Evolutionary conservation across 495 filamentous ascomycete species (phyloP).

Genomic region (Tuber calosporum): DNA sequence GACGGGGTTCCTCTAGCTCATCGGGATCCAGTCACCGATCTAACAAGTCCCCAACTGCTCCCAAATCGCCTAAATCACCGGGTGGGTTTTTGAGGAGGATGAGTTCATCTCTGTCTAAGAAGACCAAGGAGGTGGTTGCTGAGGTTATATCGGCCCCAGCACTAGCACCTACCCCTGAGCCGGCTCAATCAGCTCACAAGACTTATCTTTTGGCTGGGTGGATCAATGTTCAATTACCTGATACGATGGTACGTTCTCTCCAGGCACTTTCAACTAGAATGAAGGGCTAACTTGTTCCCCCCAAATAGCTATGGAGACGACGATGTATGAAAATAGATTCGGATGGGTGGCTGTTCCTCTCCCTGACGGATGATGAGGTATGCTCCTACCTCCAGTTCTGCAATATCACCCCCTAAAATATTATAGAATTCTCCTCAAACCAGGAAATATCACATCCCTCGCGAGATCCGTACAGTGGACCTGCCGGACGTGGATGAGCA

Average conservation of each 20-base stretch:
- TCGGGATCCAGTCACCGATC: conserved; percentile 19
- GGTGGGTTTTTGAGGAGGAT: conserved; percentile 35
- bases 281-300: neutral
- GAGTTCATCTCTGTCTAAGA: conserved; percentile 29
- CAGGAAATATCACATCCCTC: conserved; percentile 36
- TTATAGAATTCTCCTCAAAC: conserved; percentile 37
- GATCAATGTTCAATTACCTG: conserved; percentile 42
- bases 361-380: conserved; percentile 40
- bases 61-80: conserved; percentile 34
- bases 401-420: conserved; percentile 14
- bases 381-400: neutral
- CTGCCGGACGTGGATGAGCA: conserved; percentile 42
- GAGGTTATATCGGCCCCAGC: neutral
- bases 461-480: conserved; percentile 34
- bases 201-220: conserved; percentile 39
- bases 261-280: neutral
- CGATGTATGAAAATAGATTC: conserved; percentile 40
- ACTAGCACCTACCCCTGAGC: conserved; percentile 10
- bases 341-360: conserved; percentile 39
- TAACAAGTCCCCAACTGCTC: conserved; percentile 27
- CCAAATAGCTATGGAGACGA: conserved; percentile 34
- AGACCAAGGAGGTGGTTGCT: conserved; percentile 30
- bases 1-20: conserved; percentile 29
- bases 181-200: conserved; percentile 22
- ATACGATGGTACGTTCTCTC: conserved; percentile 31